Conservation (phyloP, 2,329 filamentous ascomycete genomes). For the Gremmenia infestans region DNA sequence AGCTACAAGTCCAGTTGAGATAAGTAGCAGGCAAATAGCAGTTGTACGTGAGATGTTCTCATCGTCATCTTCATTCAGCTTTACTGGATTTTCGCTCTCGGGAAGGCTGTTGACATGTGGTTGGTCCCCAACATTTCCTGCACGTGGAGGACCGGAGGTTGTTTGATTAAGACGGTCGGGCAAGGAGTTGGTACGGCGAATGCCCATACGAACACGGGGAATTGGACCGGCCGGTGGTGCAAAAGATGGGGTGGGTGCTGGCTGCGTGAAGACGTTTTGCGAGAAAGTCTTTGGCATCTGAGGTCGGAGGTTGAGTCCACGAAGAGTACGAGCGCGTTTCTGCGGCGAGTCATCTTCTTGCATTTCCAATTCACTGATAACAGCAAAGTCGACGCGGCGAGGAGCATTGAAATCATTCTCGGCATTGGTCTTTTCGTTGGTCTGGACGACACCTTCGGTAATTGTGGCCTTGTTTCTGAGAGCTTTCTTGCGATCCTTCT, state of each 20-base stretch:
- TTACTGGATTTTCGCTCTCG: conserved; percentile 20
- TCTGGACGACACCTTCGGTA: conserved; percentile 13
- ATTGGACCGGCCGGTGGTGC: conserved; percentile 37
- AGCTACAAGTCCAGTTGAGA: conserved; percentile 62
- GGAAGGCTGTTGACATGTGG: conserved; percentile 23
- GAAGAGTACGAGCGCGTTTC: conserved; percentile 50
- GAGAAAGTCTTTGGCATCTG: conserved; percentile 61
- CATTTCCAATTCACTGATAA: conserved; percentile 32
- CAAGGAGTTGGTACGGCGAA: conserved; percentile 69
- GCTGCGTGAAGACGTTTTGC: conserved; percentile 62
- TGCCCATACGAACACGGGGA: conserved; percentile 56
- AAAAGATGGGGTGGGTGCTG: conserved; percentile 30
- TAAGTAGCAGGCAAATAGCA: conserved; percentile 56
- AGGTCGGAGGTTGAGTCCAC: conserved; percentile 55
- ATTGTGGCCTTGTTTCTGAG: conserved; percentile 20
- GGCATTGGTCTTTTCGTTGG: conserved; percentile 17
- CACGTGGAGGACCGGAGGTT: conserved; percentile 1
- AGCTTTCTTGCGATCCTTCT: conserved; percentile 20
- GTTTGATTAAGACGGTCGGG: conserved; percentile 58
- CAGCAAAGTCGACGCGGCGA: conserved; percentile 55
- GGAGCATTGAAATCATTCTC: conserved; percentile 35
- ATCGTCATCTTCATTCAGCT: conserved; percentile 34
- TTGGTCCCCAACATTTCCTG: conserved; percentile 10
- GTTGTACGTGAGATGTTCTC: conserved; percentile 49
- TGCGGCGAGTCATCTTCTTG: conserved; percentile 12